Conservation (phyloP, 1,139 yeast genomes). For the Hyphopichia khmerensis region DNA sequence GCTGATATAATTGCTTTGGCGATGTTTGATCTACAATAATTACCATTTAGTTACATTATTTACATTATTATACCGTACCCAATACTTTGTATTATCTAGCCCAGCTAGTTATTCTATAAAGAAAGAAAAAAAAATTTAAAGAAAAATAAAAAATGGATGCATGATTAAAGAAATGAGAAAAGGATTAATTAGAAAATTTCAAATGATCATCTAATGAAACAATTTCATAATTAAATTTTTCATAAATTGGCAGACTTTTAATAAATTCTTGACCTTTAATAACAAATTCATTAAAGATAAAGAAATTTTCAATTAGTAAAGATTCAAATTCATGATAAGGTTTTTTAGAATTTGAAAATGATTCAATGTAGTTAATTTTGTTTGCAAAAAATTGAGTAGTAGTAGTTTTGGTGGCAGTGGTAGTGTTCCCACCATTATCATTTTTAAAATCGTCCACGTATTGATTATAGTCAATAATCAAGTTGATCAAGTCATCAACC, state of each 20-base stretch:
- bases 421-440: background rate
- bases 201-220: slow-evolving; percentile 4
- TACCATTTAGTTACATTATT: no score
- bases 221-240: slow-evolving; percentile 2
- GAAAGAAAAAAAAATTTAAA: no score
- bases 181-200: background rate
- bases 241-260: background rate
- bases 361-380: background rate
- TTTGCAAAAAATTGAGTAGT: background rate
- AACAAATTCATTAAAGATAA: slow-evolving; percentile 1
- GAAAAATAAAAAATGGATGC: no score
- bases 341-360: background rate
- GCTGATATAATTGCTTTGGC: no score
- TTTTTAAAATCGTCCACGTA: slow-evolving; percentile 8
- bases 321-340: background rate
- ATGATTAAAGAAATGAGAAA: no score
- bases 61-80: no score
- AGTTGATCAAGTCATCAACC: slow-evolving; percentile 14
- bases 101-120: no score
- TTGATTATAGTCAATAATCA: slow-evolving; percentile 15
- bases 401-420: background rate
- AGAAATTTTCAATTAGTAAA: background rate
- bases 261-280: background rate
- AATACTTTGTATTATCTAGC: no score
- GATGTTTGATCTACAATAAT: no score